phyloP scores from a whole-genome alignment of 1,284 basidiomycete genomes.

The Malassezia nana region DNA sequence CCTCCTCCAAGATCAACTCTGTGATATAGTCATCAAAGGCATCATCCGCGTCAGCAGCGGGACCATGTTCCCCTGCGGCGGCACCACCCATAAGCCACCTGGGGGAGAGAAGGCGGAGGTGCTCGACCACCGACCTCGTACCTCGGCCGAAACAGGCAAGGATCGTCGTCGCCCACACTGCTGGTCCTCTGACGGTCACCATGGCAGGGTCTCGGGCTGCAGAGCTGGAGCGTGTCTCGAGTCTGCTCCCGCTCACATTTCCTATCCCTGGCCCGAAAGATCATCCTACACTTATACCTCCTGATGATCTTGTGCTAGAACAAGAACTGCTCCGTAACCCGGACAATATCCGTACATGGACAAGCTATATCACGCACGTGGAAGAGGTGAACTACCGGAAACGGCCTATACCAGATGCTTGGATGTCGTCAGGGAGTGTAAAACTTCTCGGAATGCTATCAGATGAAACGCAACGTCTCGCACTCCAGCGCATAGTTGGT shows the following conservation, averaged over 20 bases:
- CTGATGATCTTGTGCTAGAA: slow-evolving; percentile 73
- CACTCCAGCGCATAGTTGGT: slow-evolving; percentile 72
- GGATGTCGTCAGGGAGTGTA: slow-evolving; percentile 49
- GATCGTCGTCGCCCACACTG: not conserved
- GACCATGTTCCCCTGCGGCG: not conserved
- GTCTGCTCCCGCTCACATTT: slow-evolving; percentile 65
- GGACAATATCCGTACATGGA: slow-evolving; percentile 81
- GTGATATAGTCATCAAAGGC: slow-evolving; percentile 13
- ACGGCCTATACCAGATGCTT: slow-evolving; percentile 49
- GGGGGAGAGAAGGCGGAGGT: too few relatives aligned
- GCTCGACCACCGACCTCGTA: too few relatives aligned
- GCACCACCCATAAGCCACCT: not conserved
- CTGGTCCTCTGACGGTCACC: not conserved
- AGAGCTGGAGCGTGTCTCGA: slow-evolving; percentile 15
- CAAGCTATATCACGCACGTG: slow-evolving; percentile 69
- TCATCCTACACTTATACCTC: slow-evolving; percentile 64
- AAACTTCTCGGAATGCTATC: slow-evolving; percentile 56
- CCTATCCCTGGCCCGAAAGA: slow-evolving; percentile 72
- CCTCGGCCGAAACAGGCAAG: slow-evolving; percentile 9
- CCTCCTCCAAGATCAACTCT: slow-evolving; percentile 14
- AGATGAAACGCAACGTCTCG: slow-evolving; percentile 61
- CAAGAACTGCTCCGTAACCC: slow-evolving; percentile 93
- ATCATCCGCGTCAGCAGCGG: slow-evolving; percentile 10
- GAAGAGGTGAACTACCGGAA: slow-evolving; percentile 56
- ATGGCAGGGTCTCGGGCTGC: not conserved